Percentiles rank a stretch among this genome's conserved stretches.
Conservation (phyloP, 2,329 filamentous ascomycete species). For the Fusarium nematophilum region DNA sequence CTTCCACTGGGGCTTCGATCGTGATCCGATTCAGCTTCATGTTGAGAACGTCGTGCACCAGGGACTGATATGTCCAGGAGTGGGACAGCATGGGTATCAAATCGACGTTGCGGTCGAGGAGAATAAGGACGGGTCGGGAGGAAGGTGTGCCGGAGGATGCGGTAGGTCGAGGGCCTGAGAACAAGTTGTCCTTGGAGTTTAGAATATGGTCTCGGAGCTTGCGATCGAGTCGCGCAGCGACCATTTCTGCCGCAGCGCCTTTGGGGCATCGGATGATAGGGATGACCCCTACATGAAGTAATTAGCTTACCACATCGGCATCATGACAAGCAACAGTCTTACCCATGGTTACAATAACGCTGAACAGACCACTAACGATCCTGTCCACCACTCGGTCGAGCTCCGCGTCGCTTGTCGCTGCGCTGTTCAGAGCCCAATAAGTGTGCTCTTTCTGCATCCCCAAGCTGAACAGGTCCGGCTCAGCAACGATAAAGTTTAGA, state of each 20-base stretch:
- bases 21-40: slow-evolving; percentile 89
- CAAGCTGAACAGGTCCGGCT: slow-evolving; percentile 94
- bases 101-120: slow-evolving; percentile 95
- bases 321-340: slow-evolving; percentile 41
- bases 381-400: slow-evolving; percentile 88
- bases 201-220: slow-evolving; percentile 96
- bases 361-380: slow-evolving; percentile 96
- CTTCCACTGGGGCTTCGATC: slow-evolving; percentile 84
- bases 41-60: slow-evolving; percentile 74
- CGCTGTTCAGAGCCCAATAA: slow-evolving; percentile 97
- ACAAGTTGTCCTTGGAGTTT: slow-evolving; percentile 97
- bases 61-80: slow-evolving; percentile 83
- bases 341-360: slow-evolving; percentile 98
- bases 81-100: slow-evolving; percentile 98
- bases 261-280: slow-evolving; percentile 96
- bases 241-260: slow-evolving; percentile 91
- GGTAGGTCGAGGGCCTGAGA: slow-evolving; percentile 75
- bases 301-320: slow-evolving; percentile 15
- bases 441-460: slow-evolving; percentile 91
- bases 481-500: slow-evolving; percentile 95
- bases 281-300: slow-evolving; percentile 74
- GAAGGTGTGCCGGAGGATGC: slow-evolving; percentile 69
- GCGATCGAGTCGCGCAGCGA: slow-evolving; percentile 91
- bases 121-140: slow-evolving; percentile 87
- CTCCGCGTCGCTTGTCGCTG: slow-evolving; percentile 88